phyloP scores from a whole-genome alignment of 2,329 filamentous ascomycete genomes.

The Hyphodiscus sp. region DNA sequence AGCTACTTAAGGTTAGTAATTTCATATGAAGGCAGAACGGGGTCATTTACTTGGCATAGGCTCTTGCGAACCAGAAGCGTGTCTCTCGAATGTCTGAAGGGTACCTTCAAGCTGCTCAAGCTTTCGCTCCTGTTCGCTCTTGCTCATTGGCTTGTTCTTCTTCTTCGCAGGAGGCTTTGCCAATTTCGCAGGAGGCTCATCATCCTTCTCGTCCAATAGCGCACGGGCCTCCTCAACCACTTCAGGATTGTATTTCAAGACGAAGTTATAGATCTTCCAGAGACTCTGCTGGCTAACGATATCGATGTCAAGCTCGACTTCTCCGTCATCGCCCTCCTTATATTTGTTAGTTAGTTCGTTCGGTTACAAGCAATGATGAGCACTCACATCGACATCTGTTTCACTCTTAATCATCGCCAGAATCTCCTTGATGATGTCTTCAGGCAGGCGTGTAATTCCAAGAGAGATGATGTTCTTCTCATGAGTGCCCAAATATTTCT shows the following conservation, averaged over 20 bases:
- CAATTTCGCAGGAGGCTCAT: constrained; percentile 26
- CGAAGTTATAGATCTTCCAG: constrained; percentile 46
- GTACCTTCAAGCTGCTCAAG: constrained; percentile 58
- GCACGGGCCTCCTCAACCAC: constrained; percentile 30
- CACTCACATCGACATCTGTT: constrained; percentile 57
- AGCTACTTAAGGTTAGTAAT: constrained; percentile 3
- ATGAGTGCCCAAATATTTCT: constrained; percentile 59
- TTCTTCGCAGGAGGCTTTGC: constrained; percentile 38
- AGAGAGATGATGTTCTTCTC: constrained; percentile 91
- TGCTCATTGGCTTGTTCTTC: constrained; percentile 71
- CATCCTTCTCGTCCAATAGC: constrained; percentile 22
- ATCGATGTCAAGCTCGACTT: constrained; percentile 55
- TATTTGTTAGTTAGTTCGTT: constrained; percentile 15
- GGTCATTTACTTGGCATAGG: constrained; percentile 30
- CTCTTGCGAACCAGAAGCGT: constrained; percentile 32
- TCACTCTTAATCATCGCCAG: constrained; percentile 88
- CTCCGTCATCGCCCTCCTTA: constrained; percentile 43
- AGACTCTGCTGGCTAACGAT: constrained; percentile 48
- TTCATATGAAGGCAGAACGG: not conserved
- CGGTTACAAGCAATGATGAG: constrained; percentile 11
- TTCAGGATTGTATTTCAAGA: constrained; percentile 44
- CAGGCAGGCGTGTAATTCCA: constrained; percentile 74
- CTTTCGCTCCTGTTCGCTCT: constrained; percentile 61
- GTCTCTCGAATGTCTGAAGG: constrained; percentile 39
- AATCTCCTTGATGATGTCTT: constrained; percentile 69